These are phyloP conservation scores for Apiospora hydei DNA, from an alignment of 2,329 filamentous ascomycete species.

Conservation along the genomic window DNA sequence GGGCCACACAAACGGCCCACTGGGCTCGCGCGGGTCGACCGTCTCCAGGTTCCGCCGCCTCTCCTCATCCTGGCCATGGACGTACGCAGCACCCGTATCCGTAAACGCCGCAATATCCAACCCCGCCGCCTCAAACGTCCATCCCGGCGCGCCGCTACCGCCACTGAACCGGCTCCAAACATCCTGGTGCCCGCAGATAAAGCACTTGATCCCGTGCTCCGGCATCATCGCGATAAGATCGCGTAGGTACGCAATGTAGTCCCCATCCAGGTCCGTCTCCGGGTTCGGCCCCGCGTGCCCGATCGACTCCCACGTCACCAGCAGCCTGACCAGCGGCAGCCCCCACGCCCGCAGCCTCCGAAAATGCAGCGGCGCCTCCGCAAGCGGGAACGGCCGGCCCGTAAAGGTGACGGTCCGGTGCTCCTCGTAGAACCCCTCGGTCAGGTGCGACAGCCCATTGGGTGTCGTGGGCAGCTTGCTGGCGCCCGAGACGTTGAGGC, in stretches of 20 bases:
- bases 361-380: constrained; percentile 49
- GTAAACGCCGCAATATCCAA: constrained; percentile 47
- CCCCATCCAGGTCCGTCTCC: constrained; percentile 44
- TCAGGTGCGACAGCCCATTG: constrained; percentile 48
- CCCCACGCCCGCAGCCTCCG: constrained; percentile 48
- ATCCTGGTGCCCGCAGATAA: constrained; percentile 52
- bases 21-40: constrained; percentile 42
- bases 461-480: constrained; percentile 49
- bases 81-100: constrained; percentile 42
- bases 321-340: constrained; percentile 47
- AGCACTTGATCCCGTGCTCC: constrained; percentile 48
- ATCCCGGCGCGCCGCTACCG: constrained; percentile 50
- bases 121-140: constrained; percentile 51
- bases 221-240: constrained; percentile 47
- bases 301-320: constrained; percentile 53
- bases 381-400: constrained; percentile 47
- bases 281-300: constrained; percentile 44
- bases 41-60: constrained; percentile 34
- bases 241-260: constrained; percentile 49
- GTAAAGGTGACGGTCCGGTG: constrained; percentile 48
- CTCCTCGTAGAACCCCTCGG: constrained; percentile 48
- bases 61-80: constrained; percentile 46
- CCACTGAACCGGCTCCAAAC: constrained; percentile 53
- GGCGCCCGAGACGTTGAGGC: constrained; percentile 50
- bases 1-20: constrained; percentile 47